Conservation (phyloP, 2,329 filamentous ascomycete genomes). For the Scedosporium aurantiacum region DNA sequence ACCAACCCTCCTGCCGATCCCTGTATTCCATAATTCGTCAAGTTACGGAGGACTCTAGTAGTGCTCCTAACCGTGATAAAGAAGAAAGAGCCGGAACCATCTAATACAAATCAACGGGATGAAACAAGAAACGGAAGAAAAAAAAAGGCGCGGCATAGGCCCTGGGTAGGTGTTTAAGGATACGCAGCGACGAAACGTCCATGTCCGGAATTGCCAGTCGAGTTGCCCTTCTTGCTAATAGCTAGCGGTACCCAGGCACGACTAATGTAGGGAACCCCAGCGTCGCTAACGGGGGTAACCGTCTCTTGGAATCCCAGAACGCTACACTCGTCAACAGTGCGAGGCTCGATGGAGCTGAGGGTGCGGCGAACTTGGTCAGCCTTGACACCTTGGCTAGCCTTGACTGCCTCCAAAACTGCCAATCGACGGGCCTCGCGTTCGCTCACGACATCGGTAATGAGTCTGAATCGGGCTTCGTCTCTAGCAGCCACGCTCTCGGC, state of each 20-base stretch:
- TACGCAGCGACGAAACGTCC: conserved; percentile 8
- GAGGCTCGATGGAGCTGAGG: conserved; percentile 27
- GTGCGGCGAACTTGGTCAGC: conserved; percentile 21
- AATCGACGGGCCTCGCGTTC: conserved; percentile 47
- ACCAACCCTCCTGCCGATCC: no score
- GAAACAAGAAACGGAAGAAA: no score
- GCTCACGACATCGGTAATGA: conserved; percentile 37
- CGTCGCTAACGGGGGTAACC: conserved; percentile 22
- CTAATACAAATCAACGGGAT: no score
- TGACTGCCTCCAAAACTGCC: conserved; percentile 32
- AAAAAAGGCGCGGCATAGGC: no score
- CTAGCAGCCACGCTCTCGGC: conserved; percentile 24
- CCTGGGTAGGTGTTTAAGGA: conserved; percentile 8
- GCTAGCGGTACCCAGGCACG: conserved; percentile 32
- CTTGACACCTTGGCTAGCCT: conserved; percentile 19
- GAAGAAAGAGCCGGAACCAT: no score
- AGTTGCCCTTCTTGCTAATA: not conserved
- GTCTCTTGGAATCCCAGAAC: conserved; percentile 40
- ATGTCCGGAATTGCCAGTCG: not conserved
- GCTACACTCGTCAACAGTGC: conserved; percentile 31
- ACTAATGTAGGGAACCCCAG: conserved; percentile 29
- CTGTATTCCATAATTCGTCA: no score
- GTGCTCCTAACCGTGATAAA: no score
- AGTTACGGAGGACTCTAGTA: no score
- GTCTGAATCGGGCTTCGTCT: conserved; percentile 32